A percentile compares a stretch with the other conserved stretches of the same genome.
These are phyloP conservation scores for Auricularia auricula-judae DNA, from an alignment of 768 basidiomycete species.

Conservation along the genomic window DNA sequence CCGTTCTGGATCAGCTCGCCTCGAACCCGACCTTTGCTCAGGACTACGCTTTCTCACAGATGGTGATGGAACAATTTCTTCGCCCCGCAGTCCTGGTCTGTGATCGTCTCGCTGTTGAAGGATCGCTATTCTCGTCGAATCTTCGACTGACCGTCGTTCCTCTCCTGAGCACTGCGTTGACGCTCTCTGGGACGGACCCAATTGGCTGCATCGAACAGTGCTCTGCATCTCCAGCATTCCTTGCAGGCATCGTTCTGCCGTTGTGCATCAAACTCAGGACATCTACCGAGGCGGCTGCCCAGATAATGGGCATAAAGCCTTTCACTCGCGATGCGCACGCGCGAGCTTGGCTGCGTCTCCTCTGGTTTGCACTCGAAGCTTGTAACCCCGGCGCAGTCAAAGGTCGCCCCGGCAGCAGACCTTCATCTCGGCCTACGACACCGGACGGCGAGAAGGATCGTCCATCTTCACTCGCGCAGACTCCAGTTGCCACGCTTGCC, in stretches of 20 bases:
- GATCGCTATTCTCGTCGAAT: slow-evolving; percentile 29
- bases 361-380: slow-evolving; percentile 45
- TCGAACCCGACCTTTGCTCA: slow-evolving; percentile 36
- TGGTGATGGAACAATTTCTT: slow-evolving; percentile 24
- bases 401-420: not conserved
- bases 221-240: slow-evolving; percentile 43
- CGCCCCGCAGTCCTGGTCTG: slow-evolving; percentile 33
- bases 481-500: slow-evolving; percentile 24
- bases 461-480: slow-evolving; percentile 3
- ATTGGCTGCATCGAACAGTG: slow-evolving; percentile 46
- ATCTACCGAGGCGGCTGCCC: slow-evolving; percentile 29
- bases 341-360: slow-evolving; percentile 50
- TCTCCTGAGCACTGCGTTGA: slow-evolving; percentile 26
- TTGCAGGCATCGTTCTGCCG: slow-evolving; percentile 56
- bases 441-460: slow-evolving; percentile 17
- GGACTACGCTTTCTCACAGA: slow-evolving; percentile 37
- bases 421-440: not conserved
- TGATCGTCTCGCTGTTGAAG: slow-evolving; percentile 32
- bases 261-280: slow-evolving; percentile 45
- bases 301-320: slow-evolving; percentile 31
- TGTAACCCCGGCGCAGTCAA: slow-evolving; percentile 23
- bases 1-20: slow-evolving; percentile 36
- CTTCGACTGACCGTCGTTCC: slow-evolving; percentile 27
- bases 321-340: slow-evolving; percentile 36
- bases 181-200: slow-evolving; percentile 41